Base-by-base conservation (phyloP, 495 filamentous ascomycete species). In the Chaetomium cochliodes region DNA sequence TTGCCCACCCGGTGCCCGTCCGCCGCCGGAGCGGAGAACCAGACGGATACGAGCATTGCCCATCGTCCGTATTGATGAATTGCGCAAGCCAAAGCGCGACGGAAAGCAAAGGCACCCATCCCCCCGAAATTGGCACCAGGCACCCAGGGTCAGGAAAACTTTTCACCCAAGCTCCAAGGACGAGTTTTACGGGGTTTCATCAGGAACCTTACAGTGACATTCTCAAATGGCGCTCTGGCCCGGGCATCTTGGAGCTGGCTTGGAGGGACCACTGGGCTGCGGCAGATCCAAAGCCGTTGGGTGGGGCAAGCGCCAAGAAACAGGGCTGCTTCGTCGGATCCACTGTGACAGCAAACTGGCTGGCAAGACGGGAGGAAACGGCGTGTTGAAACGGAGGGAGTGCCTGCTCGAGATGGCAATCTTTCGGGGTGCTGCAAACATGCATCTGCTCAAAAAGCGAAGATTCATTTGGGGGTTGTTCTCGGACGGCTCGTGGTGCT, bases 231-330 rank as follows among this genome's bases (percentile, higher is more conserved):
- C 11, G 5, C 33, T 37, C 33, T 37, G 33, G 33, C 33, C 33
- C 33, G 33, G 3, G 3, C 3, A 30, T 2, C 28, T 30, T 41
- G 39, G 39, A 41, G 39, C n/a, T n/a, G n/a, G 13, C 39, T 15
- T 12, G 39, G 39, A 33, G 23, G 22, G 41, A 57, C 37, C 7
- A n/a, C 53, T 59, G 57, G 57, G 57, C 30, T 47, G 57, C 22
- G 33, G n/a, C 28, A 15, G 20, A 51, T 25, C 58, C 15, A 46
- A 50, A 51, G 58, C 58, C 58, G 58, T 60, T 60, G 58, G 58
- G 46, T 51, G 28, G 46, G 28, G 46, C 30, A 16, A 7, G 22
- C 16, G 51, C 51, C 51, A 54, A 54, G 55, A 16, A 47, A 16
- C 57, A 39, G 41, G 57, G 42, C 46, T 50, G 18, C 54, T 57